Evolutionary conservation across 2,329 filamentous ascomycete genomes (phyloP).

Genomic region (Plectosphaerella plurivora): DNA sequence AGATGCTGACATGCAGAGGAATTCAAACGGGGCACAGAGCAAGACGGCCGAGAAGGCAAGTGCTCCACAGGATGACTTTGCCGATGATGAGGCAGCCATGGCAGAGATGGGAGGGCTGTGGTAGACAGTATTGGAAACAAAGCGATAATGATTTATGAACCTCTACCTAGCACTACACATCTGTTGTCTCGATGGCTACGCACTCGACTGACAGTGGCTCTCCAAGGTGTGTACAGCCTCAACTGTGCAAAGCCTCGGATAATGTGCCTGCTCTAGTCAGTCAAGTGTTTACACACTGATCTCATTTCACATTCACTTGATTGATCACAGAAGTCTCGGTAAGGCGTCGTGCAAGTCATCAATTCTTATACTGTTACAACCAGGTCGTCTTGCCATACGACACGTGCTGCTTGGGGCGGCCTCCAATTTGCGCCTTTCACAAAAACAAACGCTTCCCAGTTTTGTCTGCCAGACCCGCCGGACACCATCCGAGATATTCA

Average conservation of each 20-base stretch:
- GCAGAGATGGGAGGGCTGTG: slow-evolving; percentile 56
- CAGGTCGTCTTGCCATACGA: neutral
- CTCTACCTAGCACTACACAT: neutral
- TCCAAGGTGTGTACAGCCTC: no score
- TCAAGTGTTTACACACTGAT: no score
- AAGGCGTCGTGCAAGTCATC: neutral
- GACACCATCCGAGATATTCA: neutral
- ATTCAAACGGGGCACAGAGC: slow-evolving; percentile 1
- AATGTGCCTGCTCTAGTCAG: no score
- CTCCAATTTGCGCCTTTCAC: neutral
- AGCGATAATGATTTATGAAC: neutral
- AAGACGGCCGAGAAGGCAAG: neutral
- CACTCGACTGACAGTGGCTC: no score
- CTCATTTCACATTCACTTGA: no score
- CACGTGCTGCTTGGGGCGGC: neutral
- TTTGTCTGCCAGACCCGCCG: slow-evolving; percentile 1
- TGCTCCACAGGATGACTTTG: slow-evolving; percentile 36
- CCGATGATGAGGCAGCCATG: slow-evolving; percentile 65
- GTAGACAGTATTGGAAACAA: slow-evolving; percentile 18
- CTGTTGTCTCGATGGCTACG: no score
- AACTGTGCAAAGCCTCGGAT: no score
- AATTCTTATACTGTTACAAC: neutral
- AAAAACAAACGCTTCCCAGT: neutral
- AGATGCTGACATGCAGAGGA: slow-evolving; percentile 20
- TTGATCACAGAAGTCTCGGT: neutral